Conservation (phyloP, 2,329 filamentous ascomycete genomes). For the Fusarium drepaniforme region DNA sequence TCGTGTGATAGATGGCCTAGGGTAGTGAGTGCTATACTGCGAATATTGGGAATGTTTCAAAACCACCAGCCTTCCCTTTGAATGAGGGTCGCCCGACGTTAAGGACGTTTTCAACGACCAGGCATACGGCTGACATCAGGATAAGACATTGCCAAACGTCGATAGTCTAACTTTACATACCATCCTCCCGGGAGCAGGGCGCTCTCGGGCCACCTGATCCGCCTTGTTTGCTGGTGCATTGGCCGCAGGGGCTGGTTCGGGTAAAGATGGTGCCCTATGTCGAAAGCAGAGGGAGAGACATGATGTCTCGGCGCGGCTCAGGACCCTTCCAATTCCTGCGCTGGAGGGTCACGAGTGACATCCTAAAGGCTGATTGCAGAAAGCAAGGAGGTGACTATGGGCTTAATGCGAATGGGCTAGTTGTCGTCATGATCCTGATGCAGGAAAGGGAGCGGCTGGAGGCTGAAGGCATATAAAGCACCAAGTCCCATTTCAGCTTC, state of each 20-base stretch:
- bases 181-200: background rate
- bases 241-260: slow-evolving; percentile 31
- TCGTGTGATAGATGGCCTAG: background rate
- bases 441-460: slow-evolving; percentile 30
- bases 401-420: slow-evolving; percentile 1
- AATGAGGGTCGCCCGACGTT: slow-evolving; percentile 10
- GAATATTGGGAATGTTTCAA: slow-evolving; percentile 33
- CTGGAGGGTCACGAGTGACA: slow-evolving; percentile 14
- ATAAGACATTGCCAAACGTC: slow-evolving; percentile 9
- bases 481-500: slow-evolving; percentile 1
- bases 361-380: slow-evolving; percentile 19
- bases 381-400: slow-evolving; percentile 7
- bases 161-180: background rate
- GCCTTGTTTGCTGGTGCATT: slow-evolving; percentile 29
- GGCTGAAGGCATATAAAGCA: slow-evolving; percentile 31
- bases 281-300: slow-evolving; percentile 20
- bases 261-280: slow-evolving; percentile 21
- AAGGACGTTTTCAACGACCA: slow-evolving; percentile 13
- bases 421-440: slow-evolving; percentile 26
- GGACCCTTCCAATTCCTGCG: slow-evolving; percentile 25
- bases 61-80: slow-evolving; percentile 23
- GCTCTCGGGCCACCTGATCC: slow-evolving; percentile 7
- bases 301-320: slow-evolving; percentile 34
- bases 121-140: slow-evolving; percentile 10
- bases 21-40: background rate